Evolutionary conservation across 169 alveolate species (phyloP).

Genomic region (Plasmodium sp.): DNA sequence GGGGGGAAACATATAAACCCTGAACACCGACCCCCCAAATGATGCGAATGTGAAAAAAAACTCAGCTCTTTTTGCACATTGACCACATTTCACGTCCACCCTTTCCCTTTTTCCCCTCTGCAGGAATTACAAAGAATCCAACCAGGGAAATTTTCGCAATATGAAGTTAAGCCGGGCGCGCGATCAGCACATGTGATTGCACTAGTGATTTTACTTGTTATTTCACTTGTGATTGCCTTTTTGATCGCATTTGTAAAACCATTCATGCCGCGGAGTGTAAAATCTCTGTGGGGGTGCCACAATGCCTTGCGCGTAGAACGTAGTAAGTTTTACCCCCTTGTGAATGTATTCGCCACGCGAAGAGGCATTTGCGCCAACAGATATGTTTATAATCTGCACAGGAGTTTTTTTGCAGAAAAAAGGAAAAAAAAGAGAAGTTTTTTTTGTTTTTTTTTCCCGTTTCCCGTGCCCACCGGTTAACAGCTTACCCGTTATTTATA

Average conservation of each 20-base stretch:
- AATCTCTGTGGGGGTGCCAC: not conserved
- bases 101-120: not conserved
- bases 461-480: not conserved
- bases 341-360: not conserved
- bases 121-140: constrained; percentile 25
- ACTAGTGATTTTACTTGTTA: too few species aligned
- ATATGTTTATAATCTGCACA: not conserved
- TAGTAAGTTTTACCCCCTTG: not conserved
- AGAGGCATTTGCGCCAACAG: not conserved
- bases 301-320: not conserved
- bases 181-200: not conserved
- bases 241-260: too few species aligned
- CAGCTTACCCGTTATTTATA: not conserved
- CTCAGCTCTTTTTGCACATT: not conserved
- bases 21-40: not conserved
- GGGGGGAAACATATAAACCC: too few species aligned
- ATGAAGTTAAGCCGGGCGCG: constrained; percentile 7
- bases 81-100: not conserved
- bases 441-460: not conserved
- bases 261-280: not conserved
- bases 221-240: not conserved
- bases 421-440: not conserved
- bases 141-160: constrained; percentile 33
- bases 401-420: not conserved
- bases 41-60: not conserved